Percentiles rank a stretch among this genome's conserved stretches.
Conservation (phyloP, 1,284 basidiomycete genomes). For the Volvariella surrecta region DNA sequence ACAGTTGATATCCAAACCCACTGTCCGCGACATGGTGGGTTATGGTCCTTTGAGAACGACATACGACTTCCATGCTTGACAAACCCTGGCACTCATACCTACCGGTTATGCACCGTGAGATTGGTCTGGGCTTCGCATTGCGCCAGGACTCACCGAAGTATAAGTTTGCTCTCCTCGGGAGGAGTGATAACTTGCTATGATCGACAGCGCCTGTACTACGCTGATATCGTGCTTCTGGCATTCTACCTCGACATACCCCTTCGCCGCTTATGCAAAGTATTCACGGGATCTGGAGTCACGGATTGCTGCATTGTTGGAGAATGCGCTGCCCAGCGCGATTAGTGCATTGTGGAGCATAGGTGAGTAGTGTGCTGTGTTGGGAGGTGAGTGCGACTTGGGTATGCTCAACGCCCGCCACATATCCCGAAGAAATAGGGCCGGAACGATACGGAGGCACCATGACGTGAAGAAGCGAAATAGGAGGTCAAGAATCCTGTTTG, state of each 20-base stretch:
- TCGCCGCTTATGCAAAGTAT: conserved; percentile 45
- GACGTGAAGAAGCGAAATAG: conserved; percentile 53
- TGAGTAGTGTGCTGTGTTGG: conserved; percentile 53
- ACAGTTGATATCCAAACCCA: conserved; percentile 51
- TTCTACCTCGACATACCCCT: conserved; percentile 46
- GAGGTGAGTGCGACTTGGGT: conserved; percentile 33
- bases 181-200: conserved; percentile 52
- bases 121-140: no score
- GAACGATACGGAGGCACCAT: conserved; percentile 46
- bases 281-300: conserved; percentile 35
- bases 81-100: conserved; percentile 48
- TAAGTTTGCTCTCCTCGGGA: conserved; percentile 45
- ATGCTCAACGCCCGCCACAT: conserved; percentile 44
- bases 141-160: conserved; percentile 42
- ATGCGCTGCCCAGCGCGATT: conserved; percentile 49
- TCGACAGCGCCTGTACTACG: conserved; percentile 46
- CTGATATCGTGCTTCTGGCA: conserved; percentile 50
- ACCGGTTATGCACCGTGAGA: no score
- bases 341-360: conserved; percentile 66
- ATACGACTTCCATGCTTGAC: conserved; percentile 24
- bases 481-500: conserved; percentile 38
- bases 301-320: conserved; percentile 45
- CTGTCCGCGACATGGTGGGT: conserved; percentile 20
- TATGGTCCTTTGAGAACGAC: conserved; percentile 1
- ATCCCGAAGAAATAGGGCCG: conserved; percentile 49